Evolutionary conservation across 2,329 filamentous ascomycete genomes (phyloP), one percentile per base, ranked within the genome.

Genomic region (Fusarium nematophilum): DNA sequence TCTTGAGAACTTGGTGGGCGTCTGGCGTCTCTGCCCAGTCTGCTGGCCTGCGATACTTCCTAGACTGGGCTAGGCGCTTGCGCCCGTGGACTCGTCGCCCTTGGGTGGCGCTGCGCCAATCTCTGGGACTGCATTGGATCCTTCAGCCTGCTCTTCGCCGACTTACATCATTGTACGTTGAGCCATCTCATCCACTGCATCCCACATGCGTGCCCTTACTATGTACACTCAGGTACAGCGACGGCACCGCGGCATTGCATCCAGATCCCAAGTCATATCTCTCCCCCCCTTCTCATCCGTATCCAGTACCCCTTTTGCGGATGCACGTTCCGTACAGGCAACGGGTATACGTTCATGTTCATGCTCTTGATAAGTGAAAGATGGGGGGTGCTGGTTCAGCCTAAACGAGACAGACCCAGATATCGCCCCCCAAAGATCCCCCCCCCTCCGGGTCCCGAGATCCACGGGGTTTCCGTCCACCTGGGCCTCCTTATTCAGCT

Each of bases 161-260:
- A 67, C 65, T 67, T 68, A 67, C 65, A 68, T 68, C 66, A 68
- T 68, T 68, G 61, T 58, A 64, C 66, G 31, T 39, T 52, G 33
- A 30, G 36, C 44, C 9, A 47, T 46, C 42, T 38, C 38, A 59
- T 33, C 44, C 59, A 23, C 37, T 59, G 50, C 56, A 60, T 59
- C 57, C 56, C 51, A 51, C 58, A 62, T 55, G 30, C 33, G 40
- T 44, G 39, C 54, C 42, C n/a, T n/a, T n/a, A n/a, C n/a, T n/a
- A n/a, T n/a, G n/a, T 44, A 34, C 37, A 17, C 33, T 49, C 60
- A 63, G 60, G 60, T 46, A 61, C 59, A 38, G 45, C n/a, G 5
- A 15, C 42, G 30, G 38, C 58, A 25, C 42, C 53, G 45, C 37
- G 26, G 47, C 49, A 44, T 45, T 48, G 14, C 53, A 54, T 46